These are phyloP conservation scores for Pyronema domesticum DNA, from an alignment of 495 filamentous ascomycete genomes.

Conservation along the genomic window DNA sequence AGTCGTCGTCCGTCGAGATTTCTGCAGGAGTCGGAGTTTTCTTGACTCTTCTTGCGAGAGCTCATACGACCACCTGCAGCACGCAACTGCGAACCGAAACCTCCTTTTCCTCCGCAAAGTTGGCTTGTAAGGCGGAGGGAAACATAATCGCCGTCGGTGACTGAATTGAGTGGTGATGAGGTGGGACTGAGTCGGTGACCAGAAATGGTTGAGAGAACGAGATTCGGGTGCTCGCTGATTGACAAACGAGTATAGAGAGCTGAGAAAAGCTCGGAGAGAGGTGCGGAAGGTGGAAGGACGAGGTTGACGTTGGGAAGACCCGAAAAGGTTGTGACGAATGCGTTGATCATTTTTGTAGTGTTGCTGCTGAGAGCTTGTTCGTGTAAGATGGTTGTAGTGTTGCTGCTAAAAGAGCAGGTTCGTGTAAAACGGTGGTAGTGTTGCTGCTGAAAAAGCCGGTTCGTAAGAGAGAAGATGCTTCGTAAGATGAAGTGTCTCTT, in stretches of 20 bases:
- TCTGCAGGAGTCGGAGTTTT: conserved; percentile 70
- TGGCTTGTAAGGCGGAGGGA: conserved; percentile 59
- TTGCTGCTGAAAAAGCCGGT: background rate
- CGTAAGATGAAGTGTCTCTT: no score
- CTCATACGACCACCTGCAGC: conserved; percentile 97
- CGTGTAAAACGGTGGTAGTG: background rate
- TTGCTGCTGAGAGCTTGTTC: background rate
- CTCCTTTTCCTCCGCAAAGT: conserved; percentile 82
- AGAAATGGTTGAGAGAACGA: conserved; percentile 66
- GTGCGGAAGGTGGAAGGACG: conserved; percentile 45
- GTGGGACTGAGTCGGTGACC: conserved; percentile 45
- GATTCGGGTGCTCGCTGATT: conserved; percentile 31
- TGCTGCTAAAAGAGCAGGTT: background rate
- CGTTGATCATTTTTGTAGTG: conserved; percentile 40
- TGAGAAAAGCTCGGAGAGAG: conserved; percentile 46
- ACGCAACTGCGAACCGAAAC: conserved; percentile 91
- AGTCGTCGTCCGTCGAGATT: conserved; percentile 85
- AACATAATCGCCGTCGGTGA: conserved; percentile 44
- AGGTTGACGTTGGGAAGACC: conserved; percentile 63
- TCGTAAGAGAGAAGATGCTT: no score
- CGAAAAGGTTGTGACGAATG: conserved; percentile 65
- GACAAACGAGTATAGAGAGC: conserved; percentile 49
- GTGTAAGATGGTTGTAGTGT: background rate
- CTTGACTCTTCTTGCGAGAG: conserved; percentile 71
- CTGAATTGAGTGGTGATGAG: conserved; percentile 32